Percentiles rank a stretch among this genome's conserved stretches.
These are phyloP conservation scores for Chrysoporthe deuterocubensis DNA, from an alignment of 2,329 filamentous ascomycete species.

Conservation along the genomic window DNA sequence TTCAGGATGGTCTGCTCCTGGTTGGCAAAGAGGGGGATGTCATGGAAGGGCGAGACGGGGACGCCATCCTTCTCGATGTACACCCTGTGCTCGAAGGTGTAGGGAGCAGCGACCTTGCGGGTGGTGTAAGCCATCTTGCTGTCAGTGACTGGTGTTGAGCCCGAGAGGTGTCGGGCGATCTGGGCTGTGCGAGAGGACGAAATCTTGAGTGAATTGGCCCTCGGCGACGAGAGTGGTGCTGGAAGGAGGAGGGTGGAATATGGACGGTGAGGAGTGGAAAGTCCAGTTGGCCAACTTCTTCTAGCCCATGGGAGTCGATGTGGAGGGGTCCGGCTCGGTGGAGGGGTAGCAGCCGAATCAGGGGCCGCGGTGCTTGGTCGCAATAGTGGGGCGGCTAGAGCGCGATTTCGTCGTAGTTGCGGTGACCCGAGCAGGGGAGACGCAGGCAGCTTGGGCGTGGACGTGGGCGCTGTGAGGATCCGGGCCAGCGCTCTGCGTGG, in stretches of 20 bases:
- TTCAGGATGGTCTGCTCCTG: slow-evolving; percentile 94
- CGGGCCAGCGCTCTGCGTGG: not conserved
- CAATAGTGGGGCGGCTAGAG: slow-evolving; percentile 21
- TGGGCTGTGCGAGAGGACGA: slow-evolving; percentile 56
- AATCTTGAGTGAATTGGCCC: slow-evolving; percentile 44
- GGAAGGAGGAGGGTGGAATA: slow-evolving; percentile 14
- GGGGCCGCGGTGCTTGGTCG: slow-evolving; percentile 15
- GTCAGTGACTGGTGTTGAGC: slow-evolving; percentile 32
- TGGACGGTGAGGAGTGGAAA: slow-evolving; percentile 20
- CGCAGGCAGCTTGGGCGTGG: not conserved
- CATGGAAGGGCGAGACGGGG: slow-evolving; percentile 94
- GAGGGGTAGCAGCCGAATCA: slow-evolving; percentile 20
- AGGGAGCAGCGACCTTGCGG: slow-evolving; percentile 85
- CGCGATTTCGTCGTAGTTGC: slow-evolving; percentile 16
- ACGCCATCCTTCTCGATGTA: slow-evolving; percentile 98
- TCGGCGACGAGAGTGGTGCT: slow-evolving; percentile 27
- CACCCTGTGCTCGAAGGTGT: slow-evolving; percentile 88
- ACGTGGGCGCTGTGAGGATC: not conserved
- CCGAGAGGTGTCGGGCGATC: slow-evolving; percentile 59
- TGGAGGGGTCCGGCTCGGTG: slow-evolving; percentile 26
- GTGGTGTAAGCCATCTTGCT: slow-evolving; percentile 70
- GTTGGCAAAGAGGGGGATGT: slow-evolving; percentile 97
- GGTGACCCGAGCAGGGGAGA: slow-evolving; percentile 1
- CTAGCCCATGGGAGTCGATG: slow-evolving; percentile 9
- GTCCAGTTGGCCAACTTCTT: slow-evolving; percentile 17